Evolutionary conservation across 23 red algal species (phyloP), one percentile per base, ranked within the genome.

Genomic region (Gracilaria domingensis): DNA sequence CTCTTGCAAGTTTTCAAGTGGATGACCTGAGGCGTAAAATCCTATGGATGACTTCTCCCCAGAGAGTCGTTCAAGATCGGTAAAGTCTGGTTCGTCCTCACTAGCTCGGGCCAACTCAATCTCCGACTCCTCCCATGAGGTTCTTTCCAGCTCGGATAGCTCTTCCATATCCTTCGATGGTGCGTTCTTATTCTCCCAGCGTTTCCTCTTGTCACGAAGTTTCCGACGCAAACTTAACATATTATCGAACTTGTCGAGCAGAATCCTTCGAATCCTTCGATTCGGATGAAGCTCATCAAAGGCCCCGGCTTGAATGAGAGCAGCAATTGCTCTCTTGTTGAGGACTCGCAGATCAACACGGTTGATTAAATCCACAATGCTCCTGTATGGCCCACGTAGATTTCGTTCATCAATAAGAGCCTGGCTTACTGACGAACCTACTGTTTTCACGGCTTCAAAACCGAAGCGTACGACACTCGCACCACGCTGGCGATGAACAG

Each of bases 201-300:
- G 70, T 53, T 83, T 87, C 58, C 38, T 56, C 64, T 71, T 79
- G 40, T 94, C 92, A 20, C 83, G 45, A 7, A 88, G 66, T 53
- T 88, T 87, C 20, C 84, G 49, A 16, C 82, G 82, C 23, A 94
- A 71, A 0, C 13, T 87, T 30, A 98, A 82, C 8, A 95, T 62
- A 45, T 16, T 35, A 20, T 84, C 81, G 25, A 98, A 74, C 39
- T 64, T 32, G 12, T 95, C 85, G 21, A 94, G 53, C 66, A 98
- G 79, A 21, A 86, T 87, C 70, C 72, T 91, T n/a, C 97, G 79
- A 21, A 86, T 87, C 70, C 72, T 91, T n/a, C 97, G 93, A 66
- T 96, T 95, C 29, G 79, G 70, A 82, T 95, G 88, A 37, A 95
- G 80, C 24, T 82, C 80, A 82, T 98, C 97, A 59, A 98, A 95